These are phyloP conservation scores for Leishmania major DNA, from an alignment of 208 protist species.

Conservation along the genomic window DNA sequence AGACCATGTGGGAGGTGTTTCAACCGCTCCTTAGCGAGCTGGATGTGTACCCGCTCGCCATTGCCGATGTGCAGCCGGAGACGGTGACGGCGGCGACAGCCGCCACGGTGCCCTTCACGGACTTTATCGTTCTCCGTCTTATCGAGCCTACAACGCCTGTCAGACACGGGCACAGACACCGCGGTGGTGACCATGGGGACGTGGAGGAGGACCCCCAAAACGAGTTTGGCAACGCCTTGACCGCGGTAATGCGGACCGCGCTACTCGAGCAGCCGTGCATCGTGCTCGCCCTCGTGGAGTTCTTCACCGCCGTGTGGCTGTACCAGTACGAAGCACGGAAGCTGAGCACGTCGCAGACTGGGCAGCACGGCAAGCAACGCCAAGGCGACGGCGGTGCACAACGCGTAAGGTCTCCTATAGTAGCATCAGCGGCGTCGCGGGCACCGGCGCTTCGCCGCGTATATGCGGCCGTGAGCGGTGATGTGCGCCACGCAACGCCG, in stretches of 20 bases:
- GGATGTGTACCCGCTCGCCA: slow-evolving; percentile 39
- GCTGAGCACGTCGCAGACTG: not conserved
- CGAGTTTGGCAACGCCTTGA: slow-evolving; percentile 33
- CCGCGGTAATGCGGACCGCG: slow-evolving; percentile 46
- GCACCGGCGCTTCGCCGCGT: slow-evolving; percentile 23
- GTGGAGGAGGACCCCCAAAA: slow-evolving; percentile 19
- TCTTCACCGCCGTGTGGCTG: slow-evolving; percentile 68
- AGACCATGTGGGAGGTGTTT: slow-evolving; percentile 78
- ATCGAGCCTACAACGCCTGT: not conserved
- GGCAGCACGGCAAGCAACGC: not conserved
- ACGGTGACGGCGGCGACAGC: slow-evolving; percentile 14
- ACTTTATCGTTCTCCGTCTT: slow-evolving; percentile 21
- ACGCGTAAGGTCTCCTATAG: not conserved
- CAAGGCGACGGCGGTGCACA: not conserved
- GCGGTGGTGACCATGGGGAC: slow-evolving; percentile 1
- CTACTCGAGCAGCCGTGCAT: slow-evolving; percentile 61
- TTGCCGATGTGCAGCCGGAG: slow-evolving; percentile 18
- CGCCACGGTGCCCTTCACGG: slow-evolving; percentile 17
- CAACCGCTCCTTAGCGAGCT: slow-evolving; percentile 44
- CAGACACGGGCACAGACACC: not conserved
- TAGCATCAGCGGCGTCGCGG: slow-evolving; percentile 3
- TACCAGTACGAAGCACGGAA: slow-evolving; percentile 24
- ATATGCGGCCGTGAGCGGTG: slow-evolving; percentile 34
- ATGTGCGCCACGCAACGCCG: slow-evolving; percentile 32
- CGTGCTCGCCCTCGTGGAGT: slow-evolving; percentile 71